Evolutionary conservation across 108 stramenopile species (phyloP).

Genomic region (Hondaea fermentalgiana): DNA sequence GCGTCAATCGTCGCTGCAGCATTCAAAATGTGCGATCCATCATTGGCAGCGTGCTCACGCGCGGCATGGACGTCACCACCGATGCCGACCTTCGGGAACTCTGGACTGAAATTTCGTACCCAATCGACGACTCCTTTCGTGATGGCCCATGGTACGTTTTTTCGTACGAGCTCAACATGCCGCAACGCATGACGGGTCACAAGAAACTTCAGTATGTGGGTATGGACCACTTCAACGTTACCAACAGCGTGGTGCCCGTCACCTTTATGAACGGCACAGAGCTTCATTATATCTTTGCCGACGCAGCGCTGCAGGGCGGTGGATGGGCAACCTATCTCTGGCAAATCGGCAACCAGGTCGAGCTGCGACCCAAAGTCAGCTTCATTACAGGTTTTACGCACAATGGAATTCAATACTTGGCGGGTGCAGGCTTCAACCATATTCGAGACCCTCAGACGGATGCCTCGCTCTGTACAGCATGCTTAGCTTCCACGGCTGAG

Average conservation of each 20-base stretch:
- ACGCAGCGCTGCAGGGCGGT: not conserved
- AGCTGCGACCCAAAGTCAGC: not conserved
- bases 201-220: not conserved
- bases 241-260: not conserved
- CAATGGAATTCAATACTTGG: not conserved
- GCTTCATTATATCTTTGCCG: not conserved
- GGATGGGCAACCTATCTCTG: not conserved
- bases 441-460: not conserved
- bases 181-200: not conserved
- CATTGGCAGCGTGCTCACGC: not conserved
- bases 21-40: not conserved
- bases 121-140: not conserved
- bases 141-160: not conserved
- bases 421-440: not conserved
- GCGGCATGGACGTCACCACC: not conserved
- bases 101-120: not conserved
- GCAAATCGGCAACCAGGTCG: not conserved
- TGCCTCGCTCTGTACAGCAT: not conserved
- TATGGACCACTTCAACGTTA: not conserved
- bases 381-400: not conserved
- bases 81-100: not conserved
- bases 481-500: not conserved
- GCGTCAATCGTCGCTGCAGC: not conserved
- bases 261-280: not conserved
- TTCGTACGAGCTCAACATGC: not conserved